These are phyloP conservation scores for Rhododendron mucronatum DNA, from an alignment of 148 eudicot species.

Conservation along the genomic window DNA sequence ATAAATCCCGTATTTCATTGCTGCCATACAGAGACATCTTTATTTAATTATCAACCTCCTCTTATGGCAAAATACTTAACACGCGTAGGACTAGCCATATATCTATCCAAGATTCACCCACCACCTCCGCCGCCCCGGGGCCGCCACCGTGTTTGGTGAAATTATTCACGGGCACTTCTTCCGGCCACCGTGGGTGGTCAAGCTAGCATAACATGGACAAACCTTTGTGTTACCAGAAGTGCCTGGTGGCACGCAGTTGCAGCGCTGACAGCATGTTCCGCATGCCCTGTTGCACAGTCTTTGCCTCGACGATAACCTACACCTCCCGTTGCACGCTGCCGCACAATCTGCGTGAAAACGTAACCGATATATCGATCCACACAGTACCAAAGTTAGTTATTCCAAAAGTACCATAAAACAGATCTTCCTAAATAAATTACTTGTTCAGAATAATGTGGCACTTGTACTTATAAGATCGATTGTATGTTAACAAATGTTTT, in stretches of 20 bases:
- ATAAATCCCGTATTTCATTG: neutral
- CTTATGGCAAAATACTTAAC: neutral
- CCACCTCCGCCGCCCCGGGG: neutral
- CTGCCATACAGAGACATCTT: neutral
- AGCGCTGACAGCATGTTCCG: conserved; percentile 22
- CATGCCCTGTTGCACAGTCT: conserved; percentile 24
- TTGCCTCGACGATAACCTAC: conserved; percentile 17
- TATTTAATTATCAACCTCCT: neutral
- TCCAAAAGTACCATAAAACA: too few species aligned
- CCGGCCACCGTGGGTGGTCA: conserved; percentile 24
- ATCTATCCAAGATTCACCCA: neutral
- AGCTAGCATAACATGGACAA: conserved; percentile 21
- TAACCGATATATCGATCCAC: neutral
- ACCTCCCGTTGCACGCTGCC: conserved; percentile 12
- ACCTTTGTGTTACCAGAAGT: conserved; percentile 21
- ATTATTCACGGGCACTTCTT: conserved; percentile 20
- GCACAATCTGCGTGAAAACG: conserved; percentile 12
- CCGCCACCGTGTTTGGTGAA: neutral
- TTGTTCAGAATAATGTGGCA: too few species aligned
- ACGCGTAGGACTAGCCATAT: neutral
- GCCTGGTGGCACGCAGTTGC: conserved; percentile 27
- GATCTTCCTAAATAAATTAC: too few species aligned
- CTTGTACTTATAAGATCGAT: too few species aligned
- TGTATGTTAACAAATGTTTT: too few species aligned
- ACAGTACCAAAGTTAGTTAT: neutral